Percentiles rank a stretch among this genome's conserved stretches.
These are phyloP conservation scores for Cryptococcus sp. DNA, from an alignment of 1,284 basidiomycete species.

Conservation along the genomic window DNA sequence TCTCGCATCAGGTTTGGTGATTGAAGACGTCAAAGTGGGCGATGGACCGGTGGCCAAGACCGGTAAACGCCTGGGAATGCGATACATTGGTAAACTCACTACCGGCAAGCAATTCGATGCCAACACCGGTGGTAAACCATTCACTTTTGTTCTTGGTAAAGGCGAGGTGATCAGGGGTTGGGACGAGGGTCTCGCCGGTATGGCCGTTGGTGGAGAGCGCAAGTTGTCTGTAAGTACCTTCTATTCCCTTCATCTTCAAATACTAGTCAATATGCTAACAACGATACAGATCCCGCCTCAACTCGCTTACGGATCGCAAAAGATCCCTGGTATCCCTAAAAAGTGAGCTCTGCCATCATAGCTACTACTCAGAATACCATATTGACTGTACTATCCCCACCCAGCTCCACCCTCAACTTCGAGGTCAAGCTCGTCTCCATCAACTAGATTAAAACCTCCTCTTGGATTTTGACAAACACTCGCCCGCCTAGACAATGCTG, in stretches of 20 bases:
- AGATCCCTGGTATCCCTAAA: slow-evolving; percentile 57
- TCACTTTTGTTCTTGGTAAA: slow-evolving; percentile 79
- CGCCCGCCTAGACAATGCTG: too few species aligned
- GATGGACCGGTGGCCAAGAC: slow-evolving; percentile 80
- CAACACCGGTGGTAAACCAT: slow-evolving; percentile 87
- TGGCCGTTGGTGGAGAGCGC: slow-evolving; percentile 89
- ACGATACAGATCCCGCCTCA: slow-evolving; percentile 48
- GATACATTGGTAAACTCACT: slow-evolving; percentile 67
- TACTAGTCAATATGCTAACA: too few species aligned
- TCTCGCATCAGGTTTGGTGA: slow-evolving; percentile 72
- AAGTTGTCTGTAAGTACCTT: slow-evolving; percentile 68
- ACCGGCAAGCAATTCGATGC: slow-evolving; percentile 87
- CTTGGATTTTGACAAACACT: not conserved
- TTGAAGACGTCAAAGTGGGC: slow-evolving; percentile 76
- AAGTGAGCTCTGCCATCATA: slow-evolving; percentile 37
- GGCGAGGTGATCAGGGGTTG: slow-evolving; percentile 95
- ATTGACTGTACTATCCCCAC: not conserved
- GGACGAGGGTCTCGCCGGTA: slow-evolving; percentile 89
- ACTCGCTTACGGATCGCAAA: slow-evolving; percentile 59
- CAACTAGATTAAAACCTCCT: slow-evolving; percentile 42
- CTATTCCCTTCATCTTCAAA: not conserved
- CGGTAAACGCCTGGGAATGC: slow-evolving; percentile 80
- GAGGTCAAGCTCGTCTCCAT: slow-evolving; percentile 59
- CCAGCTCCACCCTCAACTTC: slow-evolving; percentile 57
- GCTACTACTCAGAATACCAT: not conserved